Percentiles rank a stretch among this genome's conserved stretches.
These are phyloP conservation scores for Exidia glandulosa DNA, from an alignment of 768 basidiomycete species.

Conservation along the genomic window DNA sequence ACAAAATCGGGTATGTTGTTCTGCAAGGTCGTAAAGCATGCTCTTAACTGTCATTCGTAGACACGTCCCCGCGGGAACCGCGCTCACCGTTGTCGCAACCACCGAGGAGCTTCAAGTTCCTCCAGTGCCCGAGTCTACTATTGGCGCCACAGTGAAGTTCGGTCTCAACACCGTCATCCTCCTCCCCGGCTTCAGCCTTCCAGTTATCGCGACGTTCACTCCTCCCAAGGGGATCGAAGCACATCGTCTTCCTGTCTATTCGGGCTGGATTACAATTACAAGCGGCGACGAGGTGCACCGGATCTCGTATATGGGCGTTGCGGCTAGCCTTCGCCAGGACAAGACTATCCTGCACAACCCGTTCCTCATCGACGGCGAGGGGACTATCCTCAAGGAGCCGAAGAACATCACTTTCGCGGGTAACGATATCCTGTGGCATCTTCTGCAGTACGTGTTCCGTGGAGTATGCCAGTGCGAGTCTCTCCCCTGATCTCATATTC, in stretches of 20 bases:
- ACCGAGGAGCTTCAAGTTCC: background rate
- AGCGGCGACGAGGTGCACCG: slow-evolving; percentile 22
- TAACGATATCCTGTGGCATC: slow-evolving; percentile 15
- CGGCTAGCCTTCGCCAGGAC: slow-evolving; percentile 31
- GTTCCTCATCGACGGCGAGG: slow-evolving; percentile 29
- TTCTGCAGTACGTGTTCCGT: background rate
- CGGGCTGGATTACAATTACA: slow-evolving; percentile 39
- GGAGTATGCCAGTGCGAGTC: background rate
- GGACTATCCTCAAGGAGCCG: slow-evolving; percentile 26
- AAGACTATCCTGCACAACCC: slow-evolving; percentile 42
- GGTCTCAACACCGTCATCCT: slow-evolving; percentile 33
- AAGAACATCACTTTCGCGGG: slow-evolving; percentile 37
- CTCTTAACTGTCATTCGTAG: slow-evolving; percentile 19
- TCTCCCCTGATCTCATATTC: slow-evolving; percentile 28
- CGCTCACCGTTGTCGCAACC: slow-evolving; percentile 25
- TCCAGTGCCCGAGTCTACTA: slow-evolving; percentile 38
- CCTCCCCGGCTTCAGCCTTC: slow-evolving; percentile 28
- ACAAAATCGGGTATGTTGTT: slow-evolving; percentile 31
- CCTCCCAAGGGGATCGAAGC: slow-evolving; percentile 33
- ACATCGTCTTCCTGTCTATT: slow-evolving; percentile 44
- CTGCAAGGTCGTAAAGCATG: background rate
- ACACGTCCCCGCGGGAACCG: slow-evolving; percentile 48
- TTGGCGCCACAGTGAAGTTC: slow-evolving; percentile 38
- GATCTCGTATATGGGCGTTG: slow-evolving; percentile 37
- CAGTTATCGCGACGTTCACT: slow-evolving; percentile 33